Base-by-base conservation (phyloP, 352 stramenopile genomes). In the Discostella stelligera region DNA sequence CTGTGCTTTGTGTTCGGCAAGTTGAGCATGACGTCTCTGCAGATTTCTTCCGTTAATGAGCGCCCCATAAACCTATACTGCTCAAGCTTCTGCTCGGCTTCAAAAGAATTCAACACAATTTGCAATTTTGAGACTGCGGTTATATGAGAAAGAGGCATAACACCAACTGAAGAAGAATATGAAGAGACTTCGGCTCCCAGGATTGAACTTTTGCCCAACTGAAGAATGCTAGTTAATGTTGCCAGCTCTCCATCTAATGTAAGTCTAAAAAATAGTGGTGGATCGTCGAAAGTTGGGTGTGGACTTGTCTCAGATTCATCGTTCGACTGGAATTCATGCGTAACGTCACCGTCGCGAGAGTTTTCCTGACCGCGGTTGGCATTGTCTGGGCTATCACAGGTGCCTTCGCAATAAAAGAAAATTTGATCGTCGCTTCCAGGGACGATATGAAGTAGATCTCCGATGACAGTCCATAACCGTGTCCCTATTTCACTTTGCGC, bases 51-150 rank as follows among this genome's bases (percentile, higher is more conserved):
- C 46, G 79, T 71, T 39, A 74, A 58, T 56, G 67, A 85, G 62
- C 46, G 27, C 52, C 67, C 66, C 4, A 71, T 56, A 69, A 66
- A 78, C 16, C 62, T 77, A 71, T 69, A 77, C 27, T 84, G 85
- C 67, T 91, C 86, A 20, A 93, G 71, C 16, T 63, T 88, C 61
- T 88, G 85, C 59, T 91, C 85, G 0, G 85, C 82, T 59, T 80
- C 50, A 69, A 90, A 90, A 41, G 80, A 79, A 71, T 85, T 88
- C 27, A 93, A 54, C n/a, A 81, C 60, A 48, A 58, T 65, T 66
- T 69, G 52, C 13, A 92, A 61, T 68, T 88, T 80, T 7, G 66
- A 83, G 30, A 79, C 71, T 44, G 83, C 78, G 20, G 32, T 21
- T 71, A 62, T 21, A 75, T 90, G 83, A 3, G 69, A 77, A 56